Evolutionary conservation across 176 grass and related monocot genomes (phyloP).

Genomic region (Hyparrhenia diplandra): DNA sequence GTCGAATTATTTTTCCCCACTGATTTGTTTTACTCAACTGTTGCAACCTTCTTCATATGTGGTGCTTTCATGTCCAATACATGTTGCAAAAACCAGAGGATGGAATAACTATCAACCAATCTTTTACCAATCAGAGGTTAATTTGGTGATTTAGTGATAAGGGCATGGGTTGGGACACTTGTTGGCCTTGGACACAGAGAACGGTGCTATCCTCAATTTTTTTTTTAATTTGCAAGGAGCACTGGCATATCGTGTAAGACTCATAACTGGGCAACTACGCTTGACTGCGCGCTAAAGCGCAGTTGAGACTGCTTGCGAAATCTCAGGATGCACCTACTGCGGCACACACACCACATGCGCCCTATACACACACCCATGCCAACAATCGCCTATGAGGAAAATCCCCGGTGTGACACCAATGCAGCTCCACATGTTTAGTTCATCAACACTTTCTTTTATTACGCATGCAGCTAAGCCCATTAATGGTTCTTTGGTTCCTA

Average conservation of each 20-base stretch:
- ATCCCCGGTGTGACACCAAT: not conserved
- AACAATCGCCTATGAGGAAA: not conserved
- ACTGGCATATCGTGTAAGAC: not conserved
- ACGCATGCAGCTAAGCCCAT: not conserved
- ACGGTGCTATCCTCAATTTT: not conserved
- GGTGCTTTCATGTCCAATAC: slow-evolving; percentile 6
- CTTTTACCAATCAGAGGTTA: not conserved
- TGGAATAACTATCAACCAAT: not conserved
- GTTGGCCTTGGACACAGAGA: not conserved
- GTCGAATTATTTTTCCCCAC: not conserved
- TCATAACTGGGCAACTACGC: not conserved
- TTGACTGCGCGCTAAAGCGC: not conserved
- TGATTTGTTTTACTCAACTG: slow-evolving; percentile 6
- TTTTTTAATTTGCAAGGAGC: not conserved
- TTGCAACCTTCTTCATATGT: not conserved
- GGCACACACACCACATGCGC: not conserved
- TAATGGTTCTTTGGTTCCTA: not conserved
- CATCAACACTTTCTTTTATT: not conserved
- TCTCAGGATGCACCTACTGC: not conserved
- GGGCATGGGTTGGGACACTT: not conserved
- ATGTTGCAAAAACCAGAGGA: not conserved
- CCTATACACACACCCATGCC: not conserved
- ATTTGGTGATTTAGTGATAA: not conserved
- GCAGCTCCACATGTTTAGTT: not conserved
- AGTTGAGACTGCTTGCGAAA: not conserved